These are phyloP conservation scores for Achaetomiella virescens DNA, from an alignment of 495 filamentous ascomycete genomes.

Conservation along the genomic window DNA sequence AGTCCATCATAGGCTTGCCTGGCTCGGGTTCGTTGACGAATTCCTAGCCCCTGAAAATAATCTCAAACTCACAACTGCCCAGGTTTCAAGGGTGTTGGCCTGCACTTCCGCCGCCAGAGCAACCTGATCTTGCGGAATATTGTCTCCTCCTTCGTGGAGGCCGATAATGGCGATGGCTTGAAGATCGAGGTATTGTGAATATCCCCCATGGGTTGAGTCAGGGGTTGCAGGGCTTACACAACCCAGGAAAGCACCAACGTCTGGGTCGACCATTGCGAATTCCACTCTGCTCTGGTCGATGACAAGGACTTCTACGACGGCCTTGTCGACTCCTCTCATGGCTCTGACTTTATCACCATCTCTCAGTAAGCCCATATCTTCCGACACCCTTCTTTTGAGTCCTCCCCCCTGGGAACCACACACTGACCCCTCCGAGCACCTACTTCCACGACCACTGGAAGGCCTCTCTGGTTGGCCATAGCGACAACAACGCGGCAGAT, in stretches of 20 bases:
- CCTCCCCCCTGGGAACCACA: neutral
- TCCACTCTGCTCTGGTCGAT: conserved; percentile 49
- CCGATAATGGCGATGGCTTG: conserved; percentile 55
- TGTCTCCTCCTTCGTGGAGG: conserved; percentile 51
- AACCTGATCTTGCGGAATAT: conserved; percentile 61
- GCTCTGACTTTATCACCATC: conserved; percentile 47
- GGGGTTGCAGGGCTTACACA: neutral
- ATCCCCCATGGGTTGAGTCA: too few relatives aligned
- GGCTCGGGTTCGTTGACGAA: conserved; percentile 23
- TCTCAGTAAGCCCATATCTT: conserved; percentile 26
- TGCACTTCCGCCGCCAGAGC: conserved; percentile 41
- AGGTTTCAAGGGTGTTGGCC: conserved; percentile 41
- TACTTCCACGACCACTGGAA: conserved; percentile 62
- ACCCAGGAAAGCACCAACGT: conserved; percentile 45
- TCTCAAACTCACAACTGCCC: neutral
- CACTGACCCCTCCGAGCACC: conserved; percentile 23
- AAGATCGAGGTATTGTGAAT: conserved; percentile 46
- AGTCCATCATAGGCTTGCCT: conserved; percentile 46
- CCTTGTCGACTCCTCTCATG: conserved; percentile 55
- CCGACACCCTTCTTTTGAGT: neutral
- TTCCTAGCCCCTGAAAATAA: too few relatives aligned
- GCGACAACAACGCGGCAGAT: conserved; percentile 41
- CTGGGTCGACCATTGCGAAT: conserved; percentile 65
- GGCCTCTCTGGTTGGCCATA: conserved; percentile 57
- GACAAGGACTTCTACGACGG: conserved; percentile 67